Base-by-base conservation (phyloP, 106 monocot species). In the Dioscorea alata region DNA sequence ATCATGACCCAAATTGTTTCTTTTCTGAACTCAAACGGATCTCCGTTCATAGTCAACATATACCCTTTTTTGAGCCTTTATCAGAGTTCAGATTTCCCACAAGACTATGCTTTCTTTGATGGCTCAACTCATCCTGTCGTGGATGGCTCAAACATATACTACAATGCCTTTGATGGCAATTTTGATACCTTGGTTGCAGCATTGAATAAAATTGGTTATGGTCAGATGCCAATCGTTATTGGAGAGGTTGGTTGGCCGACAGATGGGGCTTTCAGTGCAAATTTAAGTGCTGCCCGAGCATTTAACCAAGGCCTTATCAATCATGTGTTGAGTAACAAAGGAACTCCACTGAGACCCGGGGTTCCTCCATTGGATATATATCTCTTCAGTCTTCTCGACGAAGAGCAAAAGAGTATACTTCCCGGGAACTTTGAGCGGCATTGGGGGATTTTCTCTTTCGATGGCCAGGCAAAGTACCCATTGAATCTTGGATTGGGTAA, bases 231-330 rank as follows among this genome's bases (percentile, higher is more conserved):
- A 0, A 85, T 94, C 20, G 75, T 86, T 17, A 63, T 94, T 34
- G 89, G 90, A 24, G 94, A 94, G 70, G 82, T 90, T 8, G 89
- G 94, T 18, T 94, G 94, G 94, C 89, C 94, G 2, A 94, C 84
- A 0, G 93, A 86, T 60, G 89, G 94, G 66, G 75, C 82, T 12
- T 51, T 67, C 0, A 70, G 79, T 71, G 93, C 93, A 13, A 94
- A 94, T 69, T 75, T 82, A 15, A 84, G 73, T 54, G 94, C 94
- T 24, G 94, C 94, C 15, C 80, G 84, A 68, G 80, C 76, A 22
- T 94, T 94, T 75, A 90, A 89, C 61, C 90, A 94, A 63, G 94
- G 90, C 35, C 78, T 94, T n/a, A 73, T 94, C 33, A 84, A 75
- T 23, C 89, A 90, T 71, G 78, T 90, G 6, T 50, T 90, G 18